phyloP scores from a whole-genome alignment of 768 basidiomycete species.

The Exidia glandulosa region DNA sequence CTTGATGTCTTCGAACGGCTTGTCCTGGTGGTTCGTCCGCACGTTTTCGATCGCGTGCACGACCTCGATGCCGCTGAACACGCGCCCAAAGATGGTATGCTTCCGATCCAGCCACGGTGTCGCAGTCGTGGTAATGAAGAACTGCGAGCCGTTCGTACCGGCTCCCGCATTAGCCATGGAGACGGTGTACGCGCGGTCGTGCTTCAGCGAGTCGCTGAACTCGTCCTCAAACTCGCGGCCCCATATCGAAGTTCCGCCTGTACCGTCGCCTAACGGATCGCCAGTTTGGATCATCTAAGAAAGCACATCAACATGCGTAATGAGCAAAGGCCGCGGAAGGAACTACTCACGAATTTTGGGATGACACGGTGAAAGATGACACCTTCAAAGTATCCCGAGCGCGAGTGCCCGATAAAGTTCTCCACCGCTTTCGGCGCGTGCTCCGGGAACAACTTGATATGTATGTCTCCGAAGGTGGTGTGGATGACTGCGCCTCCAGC shows the following conservation, averaged over 20 bases:
- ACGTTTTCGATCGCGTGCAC: slow-evolving; percentile 88
- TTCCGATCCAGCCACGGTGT: slow-evolving; percentile 90
- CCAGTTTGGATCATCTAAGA: slow-evolving; percentile 84
- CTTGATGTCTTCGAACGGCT: slow-evolving; percentile 90
- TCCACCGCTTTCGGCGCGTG: slow-evolving; percentile 93
- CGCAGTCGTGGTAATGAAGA: slow-evolving; percentile 94
- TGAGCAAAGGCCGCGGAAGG: neutral
- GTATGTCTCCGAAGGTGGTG: slow-evolving; percentile 91
- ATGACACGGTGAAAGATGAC: slow-evolving; percentile 97
- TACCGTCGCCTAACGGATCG: slow-evolving; percentile 90
- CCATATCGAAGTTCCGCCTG: slow-evolving; percentile 87
- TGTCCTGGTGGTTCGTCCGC: slow-evolving; percentile 73
- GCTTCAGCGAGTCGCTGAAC: slow-evolving; percentile 77
- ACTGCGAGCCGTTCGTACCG: slow-evolving; percentile 88
- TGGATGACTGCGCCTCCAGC: slow-evolving; percentile 83
- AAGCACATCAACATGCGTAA: neutral
- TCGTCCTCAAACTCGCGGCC: slow-evolving; percentile 87
- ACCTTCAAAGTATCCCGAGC: slow-evolving; percentile 84
- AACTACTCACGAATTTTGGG: slow-evolving; percentile 61
- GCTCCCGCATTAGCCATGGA: slow-evolving; percentile 94
- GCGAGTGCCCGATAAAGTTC: slow-evolving; percentile 89
- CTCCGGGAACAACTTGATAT: slow-evolving; percentile 78
- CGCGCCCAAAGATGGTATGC: slow-evolving; percentile 88
- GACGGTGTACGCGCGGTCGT: slow-evolving; percentile 91
- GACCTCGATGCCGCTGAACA: slow-evolving; percentile 77